phyloP scores from a whole-genome alignment of 345 rosid species.

The Ricinus communis region DNA sequence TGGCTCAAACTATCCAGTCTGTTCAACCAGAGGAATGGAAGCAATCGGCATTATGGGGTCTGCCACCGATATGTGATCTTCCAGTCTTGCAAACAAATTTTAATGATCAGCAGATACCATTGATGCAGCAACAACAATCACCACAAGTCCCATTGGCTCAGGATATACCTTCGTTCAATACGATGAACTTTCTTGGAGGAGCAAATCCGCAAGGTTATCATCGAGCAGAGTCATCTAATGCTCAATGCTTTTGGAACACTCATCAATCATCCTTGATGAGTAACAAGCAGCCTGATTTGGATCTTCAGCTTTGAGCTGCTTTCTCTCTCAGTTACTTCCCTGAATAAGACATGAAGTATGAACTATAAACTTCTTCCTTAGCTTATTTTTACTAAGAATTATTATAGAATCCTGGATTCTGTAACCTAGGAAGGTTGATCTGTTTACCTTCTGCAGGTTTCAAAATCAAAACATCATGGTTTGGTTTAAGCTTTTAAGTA shows the following conservation, averaged over 20 bases:
- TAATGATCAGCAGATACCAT: constrained; percentile 1
- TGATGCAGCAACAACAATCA: neutral
- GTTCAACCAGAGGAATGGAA: constrained; percentile 3
- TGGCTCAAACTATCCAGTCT: neutral
- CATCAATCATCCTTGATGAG: neutral
- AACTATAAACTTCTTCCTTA: neutral
- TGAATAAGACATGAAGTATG: neutral
- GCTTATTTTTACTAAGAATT: neutral
- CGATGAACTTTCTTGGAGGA: constrained; percentile 5
- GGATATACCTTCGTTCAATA: neutral
- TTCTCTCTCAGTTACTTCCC: neutral
- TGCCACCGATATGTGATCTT: neutral
- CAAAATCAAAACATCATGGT: neutral
- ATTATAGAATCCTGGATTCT: neutral
- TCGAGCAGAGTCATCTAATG: neutral
- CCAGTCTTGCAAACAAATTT: neutral
- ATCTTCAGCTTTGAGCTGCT: constrained; percentile 22
- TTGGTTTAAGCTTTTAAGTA: neutral
- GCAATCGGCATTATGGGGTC: constrained; percentile 5
- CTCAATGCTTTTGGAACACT: constrained; percentile 4
- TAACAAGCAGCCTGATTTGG: constrained; percentile 19
- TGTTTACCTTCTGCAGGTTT: neutral
- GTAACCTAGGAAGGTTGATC: neutral
- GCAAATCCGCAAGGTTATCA: neutral
- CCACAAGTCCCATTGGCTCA: neutral